Base-by-base conservation (phyloP, 2,329 filamentous ascomycete species). In the Cladobotryum mycophilum region DNA sequence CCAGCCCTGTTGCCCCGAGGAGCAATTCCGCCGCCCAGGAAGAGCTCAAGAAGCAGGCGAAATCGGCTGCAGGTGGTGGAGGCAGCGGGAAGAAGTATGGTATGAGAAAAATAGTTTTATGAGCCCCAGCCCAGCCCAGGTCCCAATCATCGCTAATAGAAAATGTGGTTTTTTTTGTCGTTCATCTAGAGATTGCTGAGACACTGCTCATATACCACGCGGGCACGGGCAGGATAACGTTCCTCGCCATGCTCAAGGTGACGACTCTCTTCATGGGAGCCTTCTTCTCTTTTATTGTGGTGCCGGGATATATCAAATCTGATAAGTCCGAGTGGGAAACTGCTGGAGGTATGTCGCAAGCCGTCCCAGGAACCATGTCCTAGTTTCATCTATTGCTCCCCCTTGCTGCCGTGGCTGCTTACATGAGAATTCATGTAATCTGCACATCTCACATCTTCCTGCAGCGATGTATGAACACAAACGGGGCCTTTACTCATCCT, bases 181-280 rank as follows among this genome's bases (percentile, higher is more conserved):
- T n/a, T n/a, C n/a, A n/a, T 38, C 20, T 18, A 80, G 76, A 67
- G 34, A 77, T 78, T 52, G 80, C 82, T 0, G 75, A 81, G 55
- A 72, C 71, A 13, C 63, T 91, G 25, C 76, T 89, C 58, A 79
- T 95, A 55, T 95, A 88, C 67, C 86, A 90, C 68, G 83, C 83
- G 48, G 87, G 88, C 47, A 85, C 81, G 1, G 76, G 76, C 8
- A 77, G 80, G 52, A 85, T 80, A 30, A 80, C 82, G 6, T 84
- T 86, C 57, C 69, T 92, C 42, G 86, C 85, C 45, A 79, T 82
- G 61, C 66, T 88, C 55, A 89, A 89, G 60, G 70, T 92, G 50
- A 82, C 82, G 1, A 84, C 85, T 3, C 75, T 93, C 38, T 80
- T 89, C 54, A 67, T 87, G 37, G 85, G 85, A 50, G 76, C 76